Base-by-base conservation (phyloP, 257 asterid species). In the Fraxinus americana region DNA sequence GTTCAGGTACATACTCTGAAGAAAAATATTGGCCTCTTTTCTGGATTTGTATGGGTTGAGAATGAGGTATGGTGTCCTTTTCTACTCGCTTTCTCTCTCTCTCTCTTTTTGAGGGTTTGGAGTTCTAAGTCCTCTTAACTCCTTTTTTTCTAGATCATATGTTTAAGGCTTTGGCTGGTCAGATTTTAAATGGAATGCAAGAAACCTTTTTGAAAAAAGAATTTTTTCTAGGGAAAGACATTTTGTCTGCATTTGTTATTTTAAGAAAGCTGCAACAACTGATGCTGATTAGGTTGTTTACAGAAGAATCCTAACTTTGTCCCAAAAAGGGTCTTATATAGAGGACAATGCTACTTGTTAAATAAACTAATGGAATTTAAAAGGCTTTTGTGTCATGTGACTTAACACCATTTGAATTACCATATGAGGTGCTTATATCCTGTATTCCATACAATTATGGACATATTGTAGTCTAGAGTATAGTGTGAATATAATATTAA, bases 41-140 rank as follows among this genome's bases (percentile, higher is more conserved):
- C 97, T 83, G 98, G 98, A 78, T 92, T 86, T 86, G 90, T 87
- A 52, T 94, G 98, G 98, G 82, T 66, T 80, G 93, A 92, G 85
- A 87, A 88, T 85, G 97, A 94, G 97, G 98, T 94, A 78, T n/a
- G 71, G 32, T 19, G 4, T 27, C 29, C 45, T n/a, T 43, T 43
- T 43, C 50, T 43, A 14, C 50, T 43, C 16, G 1, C 38, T 70
- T 41, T 5, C 36, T 41, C 73, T 38, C 70, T 45, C 66, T 39
- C 57, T 63, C 13, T 2, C n/a, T 17, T 11, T 11, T 50, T 27
- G 29, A 32, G 35, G 35, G 35, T 32, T 32, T 32, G 35, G 35
- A 3, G 35, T 52, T 13, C 54, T 38, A 69, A 70, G 7, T 11
- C 73, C 63, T 74, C 63, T 30, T 61, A 52, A 52, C 52, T 71